Evolutionary conservation across 441 rosid species (phyloP), one percentile per base, ranked within the genome.

Genomic region (Croton setiger): DNA sequence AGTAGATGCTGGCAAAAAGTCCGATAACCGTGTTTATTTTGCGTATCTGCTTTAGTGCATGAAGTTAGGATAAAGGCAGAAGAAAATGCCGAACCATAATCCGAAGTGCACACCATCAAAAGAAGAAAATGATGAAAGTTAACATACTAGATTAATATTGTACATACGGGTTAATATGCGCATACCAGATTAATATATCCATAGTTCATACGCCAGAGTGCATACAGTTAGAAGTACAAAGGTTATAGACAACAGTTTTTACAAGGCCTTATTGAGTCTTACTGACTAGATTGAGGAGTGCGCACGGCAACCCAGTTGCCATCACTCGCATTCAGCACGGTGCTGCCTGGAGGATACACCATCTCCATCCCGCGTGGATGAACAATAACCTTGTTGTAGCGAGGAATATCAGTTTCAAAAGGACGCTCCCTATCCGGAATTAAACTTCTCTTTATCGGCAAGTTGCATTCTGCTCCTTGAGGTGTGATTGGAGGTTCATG

Each of bases 261-360:
- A 9, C 41, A 5, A 3, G 17, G 17, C 13, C 21, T 7, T 17
- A 17, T 6, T 3, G 41, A 8, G n/a, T 20, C 41, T 43, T 54
- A 53, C 35, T 59, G 60, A 45, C 64, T 63, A 7, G 68, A 41
- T 64, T 66, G 57, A 59, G 81, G 45, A n/a, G 48, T 54, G 17
- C 71, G 18, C 62, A 82, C 52, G 0, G 88, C 85, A 72, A 83
- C 85, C 88, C 83, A 88, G 0, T 67, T 52, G 20, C 74, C 80
- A 55, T 82, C 84, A 7, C 78, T 80, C 27, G 13, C 14, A 54
- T 81, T 57, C 72, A 69, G 48, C 60, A 80, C 64, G 1, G 60
- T 56, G 75, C 62, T 63, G 18, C 71, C 77, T 7, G 18, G 58
- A 10, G 84, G 84, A 51, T 78, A 61, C 3, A 54, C 18, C 84